A percentile compares a stretch with the other conserved stretches of the same genome.
phyloP scores from a whole-genome alignment of 371 early-diverging fungal species.

The Dinochytrium kinnereticum region DNA sequence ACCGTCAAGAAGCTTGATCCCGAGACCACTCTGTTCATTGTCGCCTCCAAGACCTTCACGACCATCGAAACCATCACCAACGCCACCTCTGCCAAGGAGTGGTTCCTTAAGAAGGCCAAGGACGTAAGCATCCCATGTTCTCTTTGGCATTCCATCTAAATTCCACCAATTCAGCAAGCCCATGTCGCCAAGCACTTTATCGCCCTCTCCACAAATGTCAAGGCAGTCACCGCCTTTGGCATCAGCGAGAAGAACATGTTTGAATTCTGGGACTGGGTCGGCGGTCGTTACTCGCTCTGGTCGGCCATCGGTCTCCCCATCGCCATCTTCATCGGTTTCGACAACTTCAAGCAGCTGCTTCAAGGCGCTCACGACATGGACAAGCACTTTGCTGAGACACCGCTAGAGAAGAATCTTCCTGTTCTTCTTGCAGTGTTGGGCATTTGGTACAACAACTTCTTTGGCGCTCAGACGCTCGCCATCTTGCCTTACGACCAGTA shows the following conservation, averaged over 20 bases:
- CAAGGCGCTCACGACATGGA: constrained; percentile 97
- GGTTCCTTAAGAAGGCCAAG: constrained; percentile 87
- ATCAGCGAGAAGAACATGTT: constrained; percentile 96
- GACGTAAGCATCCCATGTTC: constrained; percentile 68
- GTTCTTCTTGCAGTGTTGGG: constrained; percentile 93
- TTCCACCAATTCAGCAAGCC: constrained; percentile 25
- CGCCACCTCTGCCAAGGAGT: constrained; percentile 89
- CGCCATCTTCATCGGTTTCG: constrained; percentile 92
- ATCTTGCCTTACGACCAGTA: constrained; percentile 99
- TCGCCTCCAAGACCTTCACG: constrained; percentile 99
- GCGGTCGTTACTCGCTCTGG: constrained; percentile 99
- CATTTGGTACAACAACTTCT: constrained; percentile 98
- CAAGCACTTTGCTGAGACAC: constrained; percentile 88
- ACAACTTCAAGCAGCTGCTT: constrained; percentile 93
- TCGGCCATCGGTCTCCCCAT: constrained; percentile 98
- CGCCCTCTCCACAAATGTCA: constrained; percentile 97
- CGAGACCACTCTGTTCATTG: constrained; percentile 94
- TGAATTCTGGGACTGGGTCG: constrained; percentile 99
- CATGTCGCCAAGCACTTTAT: constrained; percentile 99
- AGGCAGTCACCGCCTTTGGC: constrained; percentile 89
- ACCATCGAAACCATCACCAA: constrained; percentile 99
- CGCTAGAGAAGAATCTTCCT: constrained; percentile 90
- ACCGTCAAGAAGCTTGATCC: constrained; percentile 85
- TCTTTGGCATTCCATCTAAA: not conserved
- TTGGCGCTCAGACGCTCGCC: constrained; percentile 92